phyloP scores from a whole-genome alignment of 2,329 filamentous ascomycete genomes.

The Apiospora sp. region DNA sequence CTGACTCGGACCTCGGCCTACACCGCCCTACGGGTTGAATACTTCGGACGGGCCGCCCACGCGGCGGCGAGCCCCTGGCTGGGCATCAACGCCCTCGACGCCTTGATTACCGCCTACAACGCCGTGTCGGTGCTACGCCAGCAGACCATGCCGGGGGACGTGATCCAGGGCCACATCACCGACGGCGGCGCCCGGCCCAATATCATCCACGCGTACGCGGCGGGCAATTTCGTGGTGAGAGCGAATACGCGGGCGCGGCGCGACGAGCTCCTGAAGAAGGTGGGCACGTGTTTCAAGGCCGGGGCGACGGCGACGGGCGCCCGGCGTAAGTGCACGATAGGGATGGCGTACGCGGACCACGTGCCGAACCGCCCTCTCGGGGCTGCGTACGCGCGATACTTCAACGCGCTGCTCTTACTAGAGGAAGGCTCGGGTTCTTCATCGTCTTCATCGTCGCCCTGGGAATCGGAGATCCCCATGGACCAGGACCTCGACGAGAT shows the following conservation, averaged over 20 bases:
- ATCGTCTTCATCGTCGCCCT: slow-evolving; percentile 37
- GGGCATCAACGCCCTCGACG: slow-evolving; percentile 67
- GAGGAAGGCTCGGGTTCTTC: too few relatives aligned
- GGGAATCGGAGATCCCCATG: slow-evolving; percentile 40
- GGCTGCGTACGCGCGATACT: slow-evolving; percentile 53
- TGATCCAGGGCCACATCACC: slow-evolving; percentile 60
- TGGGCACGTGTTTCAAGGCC: slow-evolving; percentile 55
- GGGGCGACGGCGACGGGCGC: slow-evolving; percentile 60
- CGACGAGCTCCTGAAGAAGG: slow-evolving; percentile 48
- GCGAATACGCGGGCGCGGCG: slow-evolving; percentile 48
- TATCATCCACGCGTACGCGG: slow-evolving; percentile 59
- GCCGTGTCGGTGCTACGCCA: slow-evolving; percentile 61
- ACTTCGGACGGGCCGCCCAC: slow-evolving; percentile 63
- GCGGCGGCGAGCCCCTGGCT: slow-evolving; percentile 66
- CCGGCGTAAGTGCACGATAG: slow-evolving; percentile 50
- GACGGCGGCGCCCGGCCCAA: slow-evolving; percentile 62
- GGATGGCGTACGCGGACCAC: slow-evolving; percentile 60
- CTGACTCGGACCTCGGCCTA: slow-evolving; percentile 62
- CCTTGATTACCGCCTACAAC: slow-evolving; percentile 58
- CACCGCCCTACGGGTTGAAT: slow-evolving; percentile 56
- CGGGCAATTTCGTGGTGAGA: slow-evolving; percentile 43
- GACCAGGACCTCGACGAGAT: slow-evolving; percentile 51
- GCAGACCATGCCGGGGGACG: slow-evolving; percentile 60
- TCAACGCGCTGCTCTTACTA: slow-evolving; percentile 45
- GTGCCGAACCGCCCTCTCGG: slow-evolving; percentile 61